These are phyloP conservation scores for Euphorbia lathyris DNA, from an alignment of 345 rosid species.

Conservation along the genomic window DNA sequence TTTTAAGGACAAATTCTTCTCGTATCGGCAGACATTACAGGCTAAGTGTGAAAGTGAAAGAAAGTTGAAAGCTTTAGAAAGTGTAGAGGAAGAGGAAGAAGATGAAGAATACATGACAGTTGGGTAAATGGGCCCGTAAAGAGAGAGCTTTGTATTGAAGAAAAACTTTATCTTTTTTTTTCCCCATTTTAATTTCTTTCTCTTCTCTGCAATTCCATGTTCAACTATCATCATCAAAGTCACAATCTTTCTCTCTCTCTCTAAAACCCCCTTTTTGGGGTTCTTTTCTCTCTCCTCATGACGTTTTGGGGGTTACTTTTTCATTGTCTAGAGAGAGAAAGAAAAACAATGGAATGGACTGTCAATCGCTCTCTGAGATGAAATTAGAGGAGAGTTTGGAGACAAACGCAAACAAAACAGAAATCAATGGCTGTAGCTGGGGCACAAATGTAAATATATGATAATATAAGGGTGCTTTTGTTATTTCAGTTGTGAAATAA, in stretches of 20 bases:
- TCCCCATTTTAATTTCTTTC: conserved; percentile 16
- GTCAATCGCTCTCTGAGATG: background rate
- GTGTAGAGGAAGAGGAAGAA: conserved; percentile 1
- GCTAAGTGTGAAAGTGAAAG: conserved; percentile 33
- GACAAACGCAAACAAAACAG: background rate
- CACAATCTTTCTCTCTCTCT: conserved; percentile 8
- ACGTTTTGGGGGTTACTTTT: background rate
- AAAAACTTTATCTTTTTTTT: conserved; percentile 14
- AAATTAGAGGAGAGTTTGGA: background rate
- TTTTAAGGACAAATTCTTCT: conserved; percentile 16
- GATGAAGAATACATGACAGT: conserved; percentile 39
- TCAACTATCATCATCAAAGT: conserved; percentile 24
- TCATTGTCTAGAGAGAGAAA: background rate
- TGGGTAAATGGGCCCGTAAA: conserved; percentile 36
- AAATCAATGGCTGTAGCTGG: background rate
- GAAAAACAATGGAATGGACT: background rate
- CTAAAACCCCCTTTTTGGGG: background rate
- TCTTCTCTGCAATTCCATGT: conserved; percentile 12
- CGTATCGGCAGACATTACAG: conserved; percentile 39
- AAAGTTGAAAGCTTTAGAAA: conserved; percentile 25
- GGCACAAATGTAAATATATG: background rate
- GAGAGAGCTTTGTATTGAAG: conserved; percentile 27
- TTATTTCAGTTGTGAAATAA: background rate
- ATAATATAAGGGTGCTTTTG: background rate
- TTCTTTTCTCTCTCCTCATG: conserved; percentile 13